Percentiles rank a stretch among this genome's conserved stretches.
Conservation (phyloP, 345 rosid species). For the Corchorus capsularis region DNA sequence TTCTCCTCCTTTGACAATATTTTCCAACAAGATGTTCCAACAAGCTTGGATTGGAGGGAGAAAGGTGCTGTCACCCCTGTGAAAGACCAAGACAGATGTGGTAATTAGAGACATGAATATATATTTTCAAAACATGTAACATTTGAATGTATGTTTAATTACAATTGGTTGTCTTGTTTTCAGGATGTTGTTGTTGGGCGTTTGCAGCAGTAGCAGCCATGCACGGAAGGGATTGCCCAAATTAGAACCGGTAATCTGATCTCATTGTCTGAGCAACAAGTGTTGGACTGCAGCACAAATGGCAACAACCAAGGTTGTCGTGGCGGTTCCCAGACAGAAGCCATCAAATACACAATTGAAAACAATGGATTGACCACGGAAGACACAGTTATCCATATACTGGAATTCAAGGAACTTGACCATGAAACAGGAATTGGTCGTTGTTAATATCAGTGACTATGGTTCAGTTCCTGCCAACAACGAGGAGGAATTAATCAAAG, state of each 20-base stretch:
- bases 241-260: slow-evolving; percentile 50
- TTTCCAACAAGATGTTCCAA: neutral
- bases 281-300: slow-evolving; percentile 49
- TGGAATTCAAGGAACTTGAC: slow-evolving; percentile 31
- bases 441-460: slow-evolving; percentile 33
- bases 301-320: slow-evolving; percentile 37
- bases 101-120: slow-evolving; percentile 48
- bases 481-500: slow-evolving; percentile 53
- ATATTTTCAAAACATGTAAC: too few species aligned
- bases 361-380: slow-evolving; percentile 50
- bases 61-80: slow-evolving; percentile 78
- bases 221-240: slow-evolving; percentile 61
- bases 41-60: slow-evolving; percentile 70
- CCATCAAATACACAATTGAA: slow-evolving; percentile 42
- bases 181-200: slow-evolving; percentile 83
- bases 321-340: slow-evolving; percentile 58
- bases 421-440: slow-evolving; percentile 9
- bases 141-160: neutral
- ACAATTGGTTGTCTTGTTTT: neutral
- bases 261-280: slow-evolving; percentile 70
- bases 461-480: slow-evolving; percentile 42
- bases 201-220: slow-evolving; percentile 71
- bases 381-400: slow-evolving; percentile 45
- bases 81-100: slow-evolving; percentile 82
- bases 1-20: too few species aligned